Evolutionary conservation across 805 yeast genomes (phyloP), one percentile per base, ranked within the genome.

Genomic region (Candida andamanensis): DNA sequence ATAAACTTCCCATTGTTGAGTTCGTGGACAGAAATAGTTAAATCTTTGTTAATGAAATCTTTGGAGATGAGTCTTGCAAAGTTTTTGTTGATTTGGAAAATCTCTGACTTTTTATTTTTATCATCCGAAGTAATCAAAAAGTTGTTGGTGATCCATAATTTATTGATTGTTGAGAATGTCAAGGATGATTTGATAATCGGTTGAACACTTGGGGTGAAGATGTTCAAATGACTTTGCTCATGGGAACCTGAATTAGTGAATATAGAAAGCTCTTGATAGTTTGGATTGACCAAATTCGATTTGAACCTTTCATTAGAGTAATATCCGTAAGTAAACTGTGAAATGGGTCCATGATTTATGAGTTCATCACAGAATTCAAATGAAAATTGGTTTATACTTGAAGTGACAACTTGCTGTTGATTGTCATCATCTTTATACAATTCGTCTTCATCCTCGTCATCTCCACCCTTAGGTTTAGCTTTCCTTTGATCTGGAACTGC

Each of bases 51-150:
- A 36, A 76, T 72, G 47, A 85, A 81, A 41, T 76, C 80, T 30
- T 74, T 72, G 4, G 79, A 67, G 29, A 72, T 75, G 32, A 80
- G 60, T 30, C 80, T 67, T 22, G 78, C 72, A 51, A 80, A 83
- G 16, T 76, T 72, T 33, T 76, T 73, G 30, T 71, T 67, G 39
- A 80, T 74, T 40, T 74, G 72, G 47, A 81, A 81, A 21, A 81
- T 72, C 47, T 83, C 87, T 15, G 86, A 77, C 41, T 77, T 79
- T 30, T 67, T 67, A 38, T 76, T 74, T 13, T 67, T 58, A 24
- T 74, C 72, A 50, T 81, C 89, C 0, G 94, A 81, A 0, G 94
- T 81, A 14, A 85, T 68, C 29, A 85, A 60, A 48, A 72, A 84
- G 47, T 76, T 76, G 37, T 63, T 57, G 17, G 85, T 54, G 25